Base-by-base conservation (phyloP, 129 eudicot genomes). In the Tagetes erecta region DNA sequence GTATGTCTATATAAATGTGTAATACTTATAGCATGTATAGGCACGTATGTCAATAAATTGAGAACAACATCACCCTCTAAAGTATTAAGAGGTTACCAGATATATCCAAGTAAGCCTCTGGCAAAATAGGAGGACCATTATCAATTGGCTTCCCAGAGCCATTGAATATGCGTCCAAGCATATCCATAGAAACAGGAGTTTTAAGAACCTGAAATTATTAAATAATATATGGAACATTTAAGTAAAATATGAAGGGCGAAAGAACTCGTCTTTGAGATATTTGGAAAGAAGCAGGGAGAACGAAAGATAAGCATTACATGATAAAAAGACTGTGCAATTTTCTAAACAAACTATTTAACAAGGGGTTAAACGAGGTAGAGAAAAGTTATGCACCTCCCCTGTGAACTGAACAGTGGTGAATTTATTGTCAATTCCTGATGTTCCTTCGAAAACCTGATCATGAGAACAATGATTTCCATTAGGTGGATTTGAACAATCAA, bases 61-160 rank as follows among this genome's bases (percentile, higher is more conserved):
- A 6, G 4, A 58, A 39, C 31, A 58, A 58, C 3, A 31, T 33
- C 40, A 58, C 64, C 64, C 64, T 9, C 10, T 8, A 33, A 53
- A 35, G 44, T 36, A 68, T 31, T 40, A 9, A 59, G 70, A 71
- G 13, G 69, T 83, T 84, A 84, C 97, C 97, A 78, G 95, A 88
- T 63, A 91, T 91, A 84, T 91, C 97, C 47, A 87, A 76, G 83
- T 91, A 91, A 8, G 97, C 97, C 86, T 91, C 97, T 6, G 97
- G 95, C 68, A 91, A 77, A 76, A 93, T 90, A 49, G 98, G 98
- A 76, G 98, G 98, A 42, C 98, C 97, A 62, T 93, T 93, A 72
- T 93, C 98, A 74, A 93, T 93, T 60, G 97, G 98, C 71, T 90
- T 93, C 31, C 98, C 97, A 57, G 98, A 93, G 76, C 98, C 98